Conservation (phyloP, 2,329 filamentous ascomycete species). For the Leptographium procerum region DNA sequence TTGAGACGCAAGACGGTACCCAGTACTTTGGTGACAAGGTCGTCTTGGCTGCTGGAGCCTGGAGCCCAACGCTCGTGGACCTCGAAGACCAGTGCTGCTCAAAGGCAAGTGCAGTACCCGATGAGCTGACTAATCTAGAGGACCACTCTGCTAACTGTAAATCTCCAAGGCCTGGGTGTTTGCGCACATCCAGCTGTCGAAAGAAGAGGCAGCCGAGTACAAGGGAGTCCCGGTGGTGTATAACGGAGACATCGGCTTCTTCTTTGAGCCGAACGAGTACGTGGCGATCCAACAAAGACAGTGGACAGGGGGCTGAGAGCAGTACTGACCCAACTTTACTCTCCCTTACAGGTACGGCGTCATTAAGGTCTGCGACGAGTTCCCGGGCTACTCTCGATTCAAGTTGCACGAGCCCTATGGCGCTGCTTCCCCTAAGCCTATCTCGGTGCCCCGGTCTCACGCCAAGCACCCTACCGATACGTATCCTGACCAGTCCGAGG, state of each 20-base stretch:
- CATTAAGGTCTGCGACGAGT: slow-evolving; percentile 27
- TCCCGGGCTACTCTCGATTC: slow-evolving; percentile 27
- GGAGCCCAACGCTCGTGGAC: slow-evolving; percentile 24
- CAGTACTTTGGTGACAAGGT: slow-evolving; percentile 7
- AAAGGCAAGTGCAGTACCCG: slow-evolving; percentile 11
- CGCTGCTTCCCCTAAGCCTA: slow-evolving; percentile 15
- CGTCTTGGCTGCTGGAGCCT: slow-evolving; percentile 26
- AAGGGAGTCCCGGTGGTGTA: slow-evolving; percentile 31
- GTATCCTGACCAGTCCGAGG: slow-evolving; percentile 21
- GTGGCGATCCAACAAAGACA: background rate
- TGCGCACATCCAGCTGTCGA: slow-evolving; percentile 30
- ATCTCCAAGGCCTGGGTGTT: slow-evolving; percentile 29
- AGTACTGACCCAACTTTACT: background rate
- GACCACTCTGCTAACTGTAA: background rate
- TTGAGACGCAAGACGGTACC: slow-evolving; percentile 4
- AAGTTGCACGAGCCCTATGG: slow-evolving; percentile 23
- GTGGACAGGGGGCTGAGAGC: background rate
- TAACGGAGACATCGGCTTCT: slow-evolving; percentile 35
- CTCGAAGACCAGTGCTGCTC: slow-evolving; percentile 26
- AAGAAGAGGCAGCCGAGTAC: slow-evolving; percentile 28
- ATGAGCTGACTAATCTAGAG: too few species aligned
- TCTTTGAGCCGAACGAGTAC: slow-evolving; percentile 33
- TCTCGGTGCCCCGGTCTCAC: slow-evolving; percentile 25
- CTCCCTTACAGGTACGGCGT: slow-evolving; percentile 16
- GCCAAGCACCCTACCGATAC: slow-evolving; percentile 25